A percentile compares a stretch with the other conserved stretches of the same genome.
These are phyloP conservation scores for Actinomortierella ambigua DNA, from an alignment of 371 early-diverging fungal genomes.

Conservation along the genomic window DNA sequence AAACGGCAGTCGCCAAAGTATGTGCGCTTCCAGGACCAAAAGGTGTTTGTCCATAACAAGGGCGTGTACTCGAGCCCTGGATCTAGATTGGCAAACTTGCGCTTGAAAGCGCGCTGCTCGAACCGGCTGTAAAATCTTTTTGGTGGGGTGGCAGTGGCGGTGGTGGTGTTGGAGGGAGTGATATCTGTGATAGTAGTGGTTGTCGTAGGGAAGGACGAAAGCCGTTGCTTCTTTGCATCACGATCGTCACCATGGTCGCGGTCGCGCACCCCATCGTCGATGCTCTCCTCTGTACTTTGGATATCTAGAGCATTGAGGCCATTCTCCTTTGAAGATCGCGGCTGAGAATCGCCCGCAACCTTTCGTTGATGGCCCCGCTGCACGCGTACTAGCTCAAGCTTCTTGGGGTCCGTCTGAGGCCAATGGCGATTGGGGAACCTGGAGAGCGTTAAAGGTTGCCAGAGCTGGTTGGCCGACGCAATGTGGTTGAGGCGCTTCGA, in stretches of 20 bases:
- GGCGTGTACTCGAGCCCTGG: constrained; percentile 32
- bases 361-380: constrained; percentile 27
- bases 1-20: constrained; percentile 40
- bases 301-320: not conserved
- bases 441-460: constrained; percentile 27
- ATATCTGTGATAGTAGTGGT: too few species aligned
- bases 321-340: not conserved
- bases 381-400: constrained; percentile 18
- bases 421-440: constrained; percentile 40
- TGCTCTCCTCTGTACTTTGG: not conserved
- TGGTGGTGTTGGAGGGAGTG: too few species aligned
- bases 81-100: constrained; percentile 29
- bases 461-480: constrained; percentile 45
- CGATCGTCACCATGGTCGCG: not conserved
- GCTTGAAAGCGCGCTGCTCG: constrained; percentile 39
- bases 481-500: constrained; percentile 32
- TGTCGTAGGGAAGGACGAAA: too few species aligned
- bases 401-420: constrained; percentile 34
- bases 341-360: not conserved
- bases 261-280: not conserved
- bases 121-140: constrained; percentile 37
- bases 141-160: not conserved
- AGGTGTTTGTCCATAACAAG: constrained; percentile 42
- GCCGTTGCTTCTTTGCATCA: too few species aligned
- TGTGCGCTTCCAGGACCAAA: constrained; percentile 44